phyloP scores from a whole-genome alignment of 1,139 yeast species.

The Arxiozyma heterogenica region DNA sequence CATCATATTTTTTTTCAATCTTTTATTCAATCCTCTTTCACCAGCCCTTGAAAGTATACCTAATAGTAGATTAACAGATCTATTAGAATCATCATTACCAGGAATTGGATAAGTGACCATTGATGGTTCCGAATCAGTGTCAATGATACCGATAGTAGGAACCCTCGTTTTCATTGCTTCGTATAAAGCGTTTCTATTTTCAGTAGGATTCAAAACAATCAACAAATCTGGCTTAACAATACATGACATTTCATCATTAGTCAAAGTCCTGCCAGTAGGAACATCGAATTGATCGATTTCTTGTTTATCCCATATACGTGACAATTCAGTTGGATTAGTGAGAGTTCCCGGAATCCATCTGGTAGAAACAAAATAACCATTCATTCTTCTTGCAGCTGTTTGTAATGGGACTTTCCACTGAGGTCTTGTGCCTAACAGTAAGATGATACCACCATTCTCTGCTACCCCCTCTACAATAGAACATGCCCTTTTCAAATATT shows the following conservation, averaged over 20 bases:
- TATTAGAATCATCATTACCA: slow-evolving; percentile 86
- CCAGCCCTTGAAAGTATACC: slow-evolving; percentile 87
- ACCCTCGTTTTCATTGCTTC: slow-evolving; percentile 79
- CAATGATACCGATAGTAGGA: slow-evolving; percentile 90
- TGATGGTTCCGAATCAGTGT: slow-evolving; percentile 87
- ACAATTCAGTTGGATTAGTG: slow-evolving; percentile 73
- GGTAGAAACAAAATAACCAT: slow-evolving; percentile 72
- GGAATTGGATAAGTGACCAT: slow-evolving; percentile 90
- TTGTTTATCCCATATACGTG: slow-evolving; percentile 46
- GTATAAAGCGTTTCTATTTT: slow-evolving; percentile 67
- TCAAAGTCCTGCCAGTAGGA: slow-evolving; percentile 50
- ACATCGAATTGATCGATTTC: slow-evolving; percentile 62
- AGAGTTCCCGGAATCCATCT: slow-evolving; percentile 95
- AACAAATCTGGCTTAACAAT: slow-evolving; percentile 81
- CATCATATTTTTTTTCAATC: slow-evolving; percentile 33
- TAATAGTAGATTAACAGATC: slow-evolving; percentile 67
- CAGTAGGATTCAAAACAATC: slow-evolving; percentile 79
- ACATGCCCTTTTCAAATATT: slow-evolving; percentile 68
- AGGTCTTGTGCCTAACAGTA: slow-evolving; percentile 76
- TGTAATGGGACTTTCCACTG: slow-evolving; percentile 71
- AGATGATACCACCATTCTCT: slow-evolving; percentile 72
- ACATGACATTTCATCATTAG: slow-evolving; percentile 36
- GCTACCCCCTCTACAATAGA: slow-evolving; percentile 74
- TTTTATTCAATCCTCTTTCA: slow-evolving; percentile 56
- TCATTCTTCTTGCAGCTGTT: slow-evolving; percentile 67